phyloP scores from a whole-genome alignment of 805 yeast genomes.

The Ascoidea rubescens region DNA sequence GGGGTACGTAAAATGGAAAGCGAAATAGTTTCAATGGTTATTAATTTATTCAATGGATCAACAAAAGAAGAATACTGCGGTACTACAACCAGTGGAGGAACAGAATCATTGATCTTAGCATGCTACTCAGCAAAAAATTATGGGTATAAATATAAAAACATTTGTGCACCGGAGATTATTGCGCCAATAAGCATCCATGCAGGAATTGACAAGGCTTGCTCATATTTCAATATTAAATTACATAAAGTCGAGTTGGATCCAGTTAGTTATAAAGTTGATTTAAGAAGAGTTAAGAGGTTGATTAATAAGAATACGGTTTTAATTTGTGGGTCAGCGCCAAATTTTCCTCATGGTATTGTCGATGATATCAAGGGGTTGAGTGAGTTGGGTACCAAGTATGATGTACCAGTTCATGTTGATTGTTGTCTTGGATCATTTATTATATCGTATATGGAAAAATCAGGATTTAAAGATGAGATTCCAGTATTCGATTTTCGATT shows the following conservation, averaged over 20 bases:
- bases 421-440: conserved; percentile 92
- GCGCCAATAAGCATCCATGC: conserved; percentile 91
- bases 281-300: conserved; percentile 42
- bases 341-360: conserved; percentile 91
- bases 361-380: conserved; percentile 76
- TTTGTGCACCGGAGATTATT: conserved; percentile 68
- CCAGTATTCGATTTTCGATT: conserved; percentile 74
- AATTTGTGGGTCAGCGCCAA: conserved; percentile 89
- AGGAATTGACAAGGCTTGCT: conserved; percentile 86
- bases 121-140: conserved; percentile 80
- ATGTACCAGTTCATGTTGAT: conserved; percentile 89
- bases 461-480: conserved; percentile 19
- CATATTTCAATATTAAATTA: conserved; percentile 75
- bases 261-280: conserved; percentile 49
- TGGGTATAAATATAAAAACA: conserved; percentile 43
- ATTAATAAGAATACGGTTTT: conserved; percentile 73
- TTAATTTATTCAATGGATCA: conserved; percentile 74
- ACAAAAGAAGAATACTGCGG: conserved; percentile 46
- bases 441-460: conserved; percentile 60
- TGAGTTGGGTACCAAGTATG: conserved; percentile 42
- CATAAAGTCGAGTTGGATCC: conserved; percentile 71
- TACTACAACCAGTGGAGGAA: conserved; percentile 86
- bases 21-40: conserved; percentile 86
- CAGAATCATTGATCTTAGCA: conserved; percentile 79
- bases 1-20: conserved; percentile 94